Evolutionary conservation across 2,329 filamentous ascomycete genomes (phyloP).

Genomic region (Colletotrichum liaoningense): DNA sequence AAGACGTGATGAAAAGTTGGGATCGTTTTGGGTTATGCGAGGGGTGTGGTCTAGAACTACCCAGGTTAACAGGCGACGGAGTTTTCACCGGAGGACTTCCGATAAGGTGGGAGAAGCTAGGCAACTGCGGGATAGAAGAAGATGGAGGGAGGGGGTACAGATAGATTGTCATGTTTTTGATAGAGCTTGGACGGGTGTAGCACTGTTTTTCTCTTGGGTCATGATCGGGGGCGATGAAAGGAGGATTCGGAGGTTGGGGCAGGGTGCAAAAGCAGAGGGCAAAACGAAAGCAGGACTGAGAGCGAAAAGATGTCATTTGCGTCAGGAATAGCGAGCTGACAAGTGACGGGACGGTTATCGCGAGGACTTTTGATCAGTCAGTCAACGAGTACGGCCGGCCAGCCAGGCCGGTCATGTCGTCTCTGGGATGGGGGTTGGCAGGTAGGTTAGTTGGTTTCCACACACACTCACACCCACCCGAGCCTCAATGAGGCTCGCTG

Average conservation of each 20-base stretch:
- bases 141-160: conserved; percentile 1
- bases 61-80: not conserved
- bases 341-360: not conserved
- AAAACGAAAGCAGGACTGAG: too few relatives aligned
- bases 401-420: not conserved
- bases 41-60: conserved; percentile 14
- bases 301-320: not conserved
- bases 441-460: not conserved
- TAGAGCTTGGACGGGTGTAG: not conserved
- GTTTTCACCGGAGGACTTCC: conserved; percentile 4
- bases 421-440: not conserved
- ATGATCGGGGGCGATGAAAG: conserved; percentile 10
- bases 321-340: not conserved
- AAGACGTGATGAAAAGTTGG: not conserved
- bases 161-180: not conserved
- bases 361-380: not conserved
- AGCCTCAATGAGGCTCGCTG: not conserved
- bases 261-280: not conserved
- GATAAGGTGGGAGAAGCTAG: conserved; percentile 2
- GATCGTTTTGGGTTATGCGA: conserved; percentile 28
- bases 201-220: not conserved
- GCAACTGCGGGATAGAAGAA: not conserved
- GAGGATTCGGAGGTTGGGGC: not conserved
- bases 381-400: too few relatives aligned
- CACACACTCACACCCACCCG: not conserved